Evolutionary conservation across 2,329 filamentous ascomycete genomes (phyloP).

Genomic region (Canariomyces notabilis): DNA sequence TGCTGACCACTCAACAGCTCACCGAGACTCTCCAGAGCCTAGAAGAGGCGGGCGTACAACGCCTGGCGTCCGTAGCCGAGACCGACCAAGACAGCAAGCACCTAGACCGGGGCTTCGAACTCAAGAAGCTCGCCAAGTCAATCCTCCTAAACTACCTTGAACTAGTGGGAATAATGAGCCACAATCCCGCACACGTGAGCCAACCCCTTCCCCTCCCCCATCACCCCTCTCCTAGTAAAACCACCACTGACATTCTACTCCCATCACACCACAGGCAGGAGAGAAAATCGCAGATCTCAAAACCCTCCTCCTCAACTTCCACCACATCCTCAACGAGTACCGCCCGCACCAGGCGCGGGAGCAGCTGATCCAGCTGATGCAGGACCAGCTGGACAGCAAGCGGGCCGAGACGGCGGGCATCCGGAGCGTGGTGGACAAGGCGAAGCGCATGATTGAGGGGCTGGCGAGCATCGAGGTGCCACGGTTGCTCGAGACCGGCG

Average conservation of each 20-base stretch:
- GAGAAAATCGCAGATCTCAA: constrained; percentile 74
- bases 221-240: constrained; percentile 15
- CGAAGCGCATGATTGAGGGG: constrained; percentile 66
- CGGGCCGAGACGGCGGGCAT: constrained; percentile 68
- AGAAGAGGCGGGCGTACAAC: constrained; percentile 64
- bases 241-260: neutral
- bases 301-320: constrained; percentile 83
- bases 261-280: constrained; percentile 47
- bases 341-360: constrained; percentile 88
- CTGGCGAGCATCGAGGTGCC: constrained; percentile 50
- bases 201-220: neutral
- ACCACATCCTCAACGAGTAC: constrained; percentile 91
- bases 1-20: constrained; percentile 34
- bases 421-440: constrained; percentile 62
- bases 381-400: constrained; percentile 70
- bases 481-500: too few relatives aligned
- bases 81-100: constrained; percentile 49
- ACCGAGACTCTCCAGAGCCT: constrained; percentile 61
- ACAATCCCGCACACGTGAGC: constrained; percentile 54
- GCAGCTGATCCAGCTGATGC: constrained; percentile 81
- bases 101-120: constrained; percentile 60
- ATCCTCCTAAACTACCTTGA: constrained; percentile 86
- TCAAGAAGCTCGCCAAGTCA: constrained; percentile 76
- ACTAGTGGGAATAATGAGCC: constrained; percentile 64
- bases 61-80: constrained; percentile 44